Evolutionary conservation across 1,139 yeast species (phyloP).

Genomic region (Kluyveromyces marxianus): DNA sequence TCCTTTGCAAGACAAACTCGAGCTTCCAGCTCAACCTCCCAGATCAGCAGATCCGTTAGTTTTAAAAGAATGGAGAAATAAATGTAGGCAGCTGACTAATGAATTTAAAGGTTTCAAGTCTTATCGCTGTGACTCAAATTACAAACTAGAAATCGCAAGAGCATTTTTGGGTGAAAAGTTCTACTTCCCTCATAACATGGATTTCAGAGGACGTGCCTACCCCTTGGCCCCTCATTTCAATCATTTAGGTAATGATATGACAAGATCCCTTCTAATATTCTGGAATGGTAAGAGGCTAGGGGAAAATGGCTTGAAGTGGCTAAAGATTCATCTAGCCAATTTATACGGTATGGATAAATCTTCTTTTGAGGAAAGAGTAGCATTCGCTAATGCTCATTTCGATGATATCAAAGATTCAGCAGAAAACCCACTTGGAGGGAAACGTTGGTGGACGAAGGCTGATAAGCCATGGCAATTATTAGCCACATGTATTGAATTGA

Average conservation of each 20-base stretch:
- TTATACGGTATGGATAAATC: constrained; percentile 83
- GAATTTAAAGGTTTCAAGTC: constrained; percentile 67
- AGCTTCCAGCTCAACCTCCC: constrained; percentile 60
- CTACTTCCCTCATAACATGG: constrained; percentile 89
- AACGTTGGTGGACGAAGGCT: constrained; percentile 77
- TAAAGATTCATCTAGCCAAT: constrained; percentile 85
- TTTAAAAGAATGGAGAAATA: constrained; percentile 59
- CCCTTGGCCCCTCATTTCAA: constrained; percentile 77
- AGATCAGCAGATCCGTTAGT: constrained; percentile 63
- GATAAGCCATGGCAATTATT: constrained; percentile 96
- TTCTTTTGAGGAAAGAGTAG: constrained; percentile 65
- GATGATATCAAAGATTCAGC: constrained; percentile 62
- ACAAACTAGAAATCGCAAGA: constrained; percentile 89
- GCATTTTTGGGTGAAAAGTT: constrained; percentile 85
- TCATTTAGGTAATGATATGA: constrained; percentile 87
- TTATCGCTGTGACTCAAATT: constrained; percentile 87
- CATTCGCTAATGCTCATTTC: constrained; percentile 62
- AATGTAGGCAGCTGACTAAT: constrained; percentile 49
- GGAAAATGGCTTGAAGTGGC: constrained; percentile 69
- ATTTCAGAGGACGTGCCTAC: constrained; percentile 93
- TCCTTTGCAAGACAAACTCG: constrained; percentile 43
- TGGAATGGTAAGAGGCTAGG: constrained; percentile 88
- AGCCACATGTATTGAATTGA: constrained; percentile 75
- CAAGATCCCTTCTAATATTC: constrained; percentile 75
- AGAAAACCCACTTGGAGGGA: constrained; percentile 51